Percentiles rank a stretch among this genome's conserved stretches.
phyloP scores from a whole-genome alignment of 2,329 filamentous ascomycete species.

The Sphaceloma murrayae region DNA sequence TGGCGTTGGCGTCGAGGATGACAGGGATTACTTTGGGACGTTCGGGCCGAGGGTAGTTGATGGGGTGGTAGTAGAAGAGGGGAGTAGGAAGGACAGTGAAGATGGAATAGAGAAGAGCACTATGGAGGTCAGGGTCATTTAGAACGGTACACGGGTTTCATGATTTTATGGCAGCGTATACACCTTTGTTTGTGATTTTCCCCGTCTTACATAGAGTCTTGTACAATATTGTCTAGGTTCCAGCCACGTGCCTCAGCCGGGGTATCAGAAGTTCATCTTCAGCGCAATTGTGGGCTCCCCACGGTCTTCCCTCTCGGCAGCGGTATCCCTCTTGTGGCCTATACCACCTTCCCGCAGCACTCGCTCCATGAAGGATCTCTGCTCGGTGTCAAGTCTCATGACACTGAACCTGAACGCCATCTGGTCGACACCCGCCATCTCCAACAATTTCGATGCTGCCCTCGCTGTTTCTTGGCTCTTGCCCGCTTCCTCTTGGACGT shows the following conservation, averaged over 20 bases:
- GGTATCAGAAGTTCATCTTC: slow-evolving; percentile 70
- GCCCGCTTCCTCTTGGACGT: slow-evolving; percentile 47
- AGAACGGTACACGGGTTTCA: too few species aligned
- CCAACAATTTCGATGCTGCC: slow-evolving; percentile 65
- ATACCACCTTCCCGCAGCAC: slow-evolving; percentile 40
- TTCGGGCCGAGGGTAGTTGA: slow-evolving; percentile 5
- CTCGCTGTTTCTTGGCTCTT: slow-evolving; percentile 46
- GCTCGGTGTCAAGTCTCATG: slow-evolving; percentile 56
- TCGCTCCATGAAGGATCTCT: slow-evolving; percentile 65
- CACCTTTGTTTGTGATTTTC: too few species aligned
- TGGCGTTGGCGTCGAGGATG: slow-evolving; percentile 6
- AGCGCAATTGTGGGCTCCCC: slow-evolving; percentile 73
- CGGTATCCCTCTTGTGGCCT: slow-evolving; percentile 34
- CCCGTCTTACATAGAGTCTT: too few species aligned
- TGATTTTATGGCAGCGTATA: too few species aligned
- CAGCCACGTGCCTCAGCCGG: not conserved
- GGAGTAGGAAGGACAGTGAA: not conserved
- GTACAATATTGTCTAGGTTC: too few species aligned
- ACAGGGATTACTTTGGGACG: slow-evolving; percentile 12
- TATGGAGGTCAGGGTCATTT: too few species aligned
- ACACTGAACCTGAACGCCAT: slow-evolving; percentile 65
- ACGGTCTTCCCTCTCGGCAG: slow-evolving; percentile 38
- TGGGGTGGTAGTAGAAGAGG: not conserved
- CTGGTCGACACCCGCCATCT: slow-evolving; percentile 70
- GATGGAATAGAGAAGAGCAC: not conserved